Evolutionary conservation across 163 green algal genomes (phyloP).

Genomic region (Volvox carteri): DNA sequence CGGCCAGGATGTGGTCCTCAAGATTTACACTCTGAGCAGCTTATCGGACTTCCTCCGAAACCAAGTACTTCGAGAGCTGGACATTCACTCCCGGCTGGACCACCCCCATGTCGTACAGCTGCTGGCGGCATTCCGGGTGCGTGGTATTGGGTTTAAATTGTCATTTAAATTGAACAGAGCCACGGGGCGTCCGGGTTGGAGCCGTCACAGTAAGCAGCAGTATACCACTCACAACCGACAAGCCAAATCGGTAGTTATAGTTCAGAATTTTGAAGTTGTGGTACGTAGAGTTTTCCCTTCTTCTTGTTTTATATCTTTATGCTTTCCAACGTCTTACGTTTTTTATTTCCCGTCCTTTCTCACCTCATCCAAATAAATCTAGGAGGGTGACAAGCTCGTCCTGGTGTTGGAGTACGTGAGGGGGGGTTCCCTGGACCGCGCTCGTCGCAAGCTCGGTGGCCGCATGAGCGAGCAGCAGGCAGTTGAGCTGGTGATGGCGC

Average conservation of each 20-base stretch:
- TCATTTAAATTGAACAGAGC: background rate
- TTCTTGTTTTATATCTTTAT: background rate
- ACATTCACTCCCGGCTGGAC: slow-evolving; percentile 42
- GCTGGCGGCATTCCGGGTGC: slow-evolving; percentile 29
- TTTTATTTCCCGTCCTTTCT: background rate
- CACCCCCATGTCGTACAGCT: slow-evolving; percentile 38
- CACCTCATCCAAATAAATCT: too few relatives aligned
- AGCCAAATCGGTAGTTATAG: background rate
- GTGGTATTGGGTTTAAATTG: background rate
- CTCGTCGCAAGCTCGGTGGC: slow-evolving; percentile 44
- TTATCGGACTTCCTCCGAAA: slow-evolving; percentile 49
- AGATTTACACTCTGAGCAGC: slow-evolving; percentile 36
- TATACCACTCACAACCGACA: background rate
- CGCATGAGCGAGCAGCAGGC: slow-evolving; percentile 41
- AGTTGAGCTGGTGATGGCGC: slow-evolving; percentile 38
- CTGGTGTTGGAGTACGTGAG: slow-evolving; percentile 51
- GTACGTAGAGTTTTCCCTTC: background rate
- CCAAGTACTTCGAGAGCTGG: slow-evolving; percentile 52
- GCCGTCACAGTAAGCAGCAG: background rate
- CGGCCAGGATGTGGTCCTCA: slow-evolving; percentile 53
- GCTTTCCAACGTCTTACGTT: background rate
- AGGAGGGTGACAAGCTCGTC: slow-evolving; percentile 46
- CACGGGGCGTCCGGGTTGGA: background rate
- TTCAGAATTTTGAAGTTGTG: background rate
- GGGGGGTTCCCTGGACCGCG: slow-evolving; percentile 50